Conservation (phyloP, 2,329 filamentous ascomycete species). For the Cytospora piceae region DNA sequence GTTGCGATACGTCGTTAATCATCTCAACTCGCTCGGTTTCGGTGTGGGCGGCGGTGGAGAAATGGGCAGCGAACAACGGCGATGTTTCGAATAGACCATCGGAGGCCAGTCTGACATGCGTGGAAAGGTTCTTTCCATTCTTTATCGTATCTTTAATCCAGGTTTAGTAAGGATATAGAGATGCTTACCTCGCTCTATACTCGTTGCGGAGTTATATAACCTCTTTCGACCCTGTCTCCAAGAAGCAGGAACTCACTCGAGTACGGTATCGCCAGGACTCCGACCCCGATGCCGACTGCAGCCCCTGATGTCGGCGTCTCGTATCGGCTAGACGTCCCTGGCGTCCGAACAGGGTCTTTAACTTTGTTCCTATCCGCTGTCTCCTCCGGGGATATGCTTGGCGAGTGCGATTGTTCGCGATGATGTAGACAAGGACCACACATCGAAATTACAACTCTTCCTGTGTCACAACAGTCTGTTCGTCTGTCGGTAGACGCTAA, state of each 20-base stretch:
- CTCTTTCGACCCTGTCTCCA: neutral
- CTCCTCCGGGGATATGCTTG: too few relatives aligned
- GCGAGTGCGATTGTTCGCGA: neutral
- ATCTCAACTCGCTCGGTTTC: neutral
- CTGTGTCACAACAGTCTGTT: conserved; percentile 6
- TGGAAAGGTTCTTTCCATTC: too few relatives aligned
- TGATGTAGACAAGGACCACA: conserved; percentile 12
- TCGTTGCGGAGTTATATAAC: neutral
- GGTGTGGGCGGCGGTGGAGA: neutral
- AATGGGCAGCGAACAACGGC: neutral
- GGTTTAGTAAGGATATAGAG: too few relatives aligned
- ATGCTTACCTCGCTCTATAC: too few relatives aligned
- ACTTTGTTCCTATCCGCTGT: neutral
- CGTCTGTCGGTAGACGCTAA: conserved; percentile 3
- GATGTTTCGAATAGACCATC: neutral
- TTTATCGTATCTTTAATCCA: too few relatives aligned
- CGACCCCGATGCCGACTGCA: neutral
- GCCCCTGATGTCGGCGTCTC: neutral
- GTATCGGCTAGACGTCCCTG: neutral
- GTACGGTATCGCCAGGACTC: neutral
- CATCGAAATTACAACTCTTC: conserved; percentile 6
- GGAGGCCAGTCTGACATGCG: too few relatives aligned
- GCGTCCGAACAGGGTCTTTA: neutral
- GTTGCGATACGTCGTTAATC: neutral
- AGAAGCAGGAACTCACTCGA: neutral